These are phyloP conservation scores for Penicillium odoratum DNA, from an alignment of 495 filamentous ascomycete genomes.

Conservation along the genomic window DNA sequence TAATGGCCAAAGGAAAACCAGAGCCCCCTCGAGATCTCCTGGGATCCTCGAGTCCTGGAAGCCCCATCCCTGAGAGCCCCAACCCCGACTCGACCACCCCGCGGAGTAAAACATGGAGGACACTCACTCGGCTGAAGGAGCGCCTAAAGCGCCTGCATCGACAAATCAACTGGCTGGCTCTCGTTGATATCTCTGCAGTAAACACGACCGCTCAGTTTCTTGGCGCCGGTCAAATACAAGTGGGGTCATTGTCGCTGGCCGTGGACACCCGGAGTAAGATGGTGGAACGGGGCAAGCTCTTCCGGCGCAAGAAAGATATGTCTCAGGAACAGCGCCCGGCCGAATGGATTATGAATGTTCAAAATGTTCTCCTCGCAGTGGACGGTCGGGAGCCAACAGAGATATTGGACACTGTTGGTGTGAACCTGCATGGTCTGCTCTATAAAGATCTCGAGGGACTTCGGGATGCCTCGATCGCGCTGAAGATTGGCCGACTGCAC, in stretches of 20 bases:
- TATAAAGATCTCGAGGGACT: conserved; percentile 85
- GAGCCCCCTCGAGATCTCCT: conserved; percentile 22
- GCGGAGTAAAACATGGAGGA: conserved; percentile 76
- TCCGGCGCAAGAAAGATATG: conserved; percentile 74
- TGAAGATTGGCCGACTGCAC: conserved; percentile 88
- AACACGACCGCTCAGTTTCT: conserved; percentile 72
- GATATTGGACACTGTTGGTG: conserved; percentile 79
- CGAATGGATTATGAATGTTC: conserved; percentile 88
- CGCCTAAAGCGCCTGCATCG: conserved; percentile 81
- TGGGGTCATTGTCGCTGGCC: conserved; percentile 79
- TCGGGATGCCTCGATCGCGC: conserved; percentile 81
- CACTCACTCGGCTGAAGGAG: conserved; percentile 74
- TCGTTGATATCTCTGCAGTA: conserved; percentile 87
- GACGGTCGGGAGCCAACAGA: conserved; percentile 86
- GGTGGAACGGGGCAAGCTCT: conserved; percentile 86
- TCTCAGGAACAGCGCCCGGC: conserved; percentile 75
- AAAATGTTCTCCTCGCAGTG: conserved; percentile 83
- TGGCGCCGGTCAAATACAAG: conserved; percentile 79
- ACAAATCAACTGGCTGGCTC: conserved; percentile 80
- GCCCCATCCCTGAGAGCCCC: conserved; percentile 25
- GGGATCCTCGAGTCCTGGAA: conserved; percentile 24
- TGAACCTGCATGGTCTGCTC: conserved; percentile 92
- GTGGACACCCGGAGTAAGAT: conserved; percentile 90
- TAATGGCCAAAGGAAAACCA: conserved; percentile 50
- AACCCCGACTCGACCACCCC: conserved; percentile 21